Evolutionary conservation across 2,329 filamentous ascomycete genomes (phyloP), one percentile per base, ranked within the genome.

Genomic region (Fusarium clavum): DNA sequence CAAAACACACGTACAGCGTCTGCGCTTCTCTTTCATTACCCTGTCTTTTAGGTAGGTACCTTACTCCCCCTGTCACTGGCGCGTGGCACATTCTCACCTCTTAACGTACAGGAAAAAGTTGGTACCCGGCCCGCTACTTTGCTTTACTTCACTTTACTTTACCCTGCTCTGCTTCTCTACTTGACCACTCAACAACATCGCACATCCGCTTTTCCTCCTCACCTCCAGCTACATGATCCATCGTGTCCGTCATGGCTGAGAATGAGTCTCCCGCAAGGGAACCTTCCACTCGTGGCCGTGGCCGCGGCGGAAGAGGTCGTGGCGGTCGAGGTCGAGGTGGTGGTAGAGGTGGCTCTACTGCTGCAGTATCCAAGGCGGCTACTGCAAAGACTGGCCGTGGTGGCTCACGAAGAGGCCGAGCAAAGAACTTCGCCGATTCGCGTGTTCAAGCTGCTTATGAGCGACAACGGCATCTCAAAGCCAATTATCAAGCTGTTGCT

Each of bases 401-500:
- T 47, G 79, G 79, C 69, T 77, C 77, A 67, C 78, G 84, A 62
- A 83, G 85, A 67, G 84, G 85, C 64, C 84, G 86, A 60, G 84
- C 85, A 77, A 89, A 89, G 79, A 83, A 83, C 72, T 88, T 88
- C 73, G 80, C 83, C 64, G 84, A 86, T 68, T 80, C 83, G 67
- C 84, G 83, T 67, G 83, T 86, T 56, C 87, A 89, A 76, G 87
- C 86, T 53, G 84, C 85, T 60, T 86, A 88, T 70, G 87, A 89
- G 76, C 88, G 91, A 57, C 88, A 90, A 76, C 85, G 90, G 70
- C 86, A 91, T 72, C 83, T 93, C 73, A 91, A 91, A 78, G 87
- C 88, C 59, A 84, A 84, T 25, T 93, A 88, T 78, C 85, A 88
- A n/a, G 82, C 85, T 61, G 86, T 93, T 54, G 85, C 88, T 62